Percentiles rank a stretch among this genome's conserved stretches.
Conservation (phyloP, 768 basidiomycete genomes). For the Phallus indusiatus region DNA sequence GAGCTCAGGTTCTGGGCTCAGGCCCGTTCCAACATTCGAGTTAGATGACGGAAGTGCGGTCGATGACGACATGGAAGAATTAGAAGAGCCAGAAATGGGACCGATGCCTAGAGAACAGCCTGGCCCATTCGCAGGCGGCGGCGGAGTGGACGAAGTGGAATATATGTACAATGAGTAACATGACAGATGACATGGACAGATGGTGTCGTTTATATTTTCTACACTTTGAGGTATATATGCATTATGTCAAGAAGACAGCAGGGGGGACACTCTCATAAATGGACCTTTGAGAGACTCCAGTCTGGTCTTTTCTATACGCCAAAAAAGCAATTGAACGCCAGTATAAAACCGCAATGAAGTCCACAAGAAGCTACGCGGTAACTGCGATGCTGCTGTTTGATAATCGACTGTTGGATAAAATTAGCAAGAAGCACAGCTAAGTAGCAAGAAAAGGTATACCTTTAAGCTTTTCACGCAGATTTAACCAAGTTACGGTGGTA, state of each 20-base stretch:
- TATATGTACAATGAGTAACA: constrained; percentile 22
- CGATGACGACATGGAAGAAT: constrained; percentile 51
- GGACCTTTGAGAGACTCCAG: constrained; percentile 6
- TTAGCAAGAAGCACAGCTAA: not conserved
- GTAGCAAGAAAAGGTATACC: constrained; percentile 28
- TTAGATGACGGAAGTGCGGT: constrained; percentile 70
- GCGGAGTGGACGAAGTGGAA: constrained; percentile 79
- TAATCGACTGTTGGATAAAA: not conserved
- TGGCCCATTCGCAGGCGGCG: constrained; percentile 53
- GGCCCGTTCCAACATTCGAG: constrained; percentile 71
- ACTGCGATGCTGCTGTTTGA: not conserved
- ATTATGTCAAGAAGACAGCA: too few relatives aligned
- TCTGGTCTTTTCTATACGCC: not conserved
- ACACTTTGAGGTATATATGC: too few relatives aligned
- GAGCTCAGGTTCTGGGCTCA: constrained; percentile 73
- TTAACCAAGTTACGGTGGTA: constrained; percentile 57
- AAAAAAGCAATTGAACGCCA: not conserved
- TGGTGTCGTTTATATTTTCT: too few relatives aligned
- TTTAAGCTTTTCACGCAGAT: constrained; percentile 47
- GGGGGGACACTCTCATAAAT: constrained; percentile 2
- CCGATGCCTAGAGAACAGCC: constrained; percentile 68
- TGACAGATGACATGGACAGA: too few relatives aligned
- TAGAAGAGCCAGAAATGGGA: constrained; percentile 62
- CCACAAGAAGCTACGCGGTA: constrained; percentile 8
- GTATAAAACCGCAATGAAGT: constrained; percentile 3